These are phyloP conservation scores for Afroboletus lepidellus DNA, from an alignment of 1,284 basidiomycete genomes.

Conservation along the genomic window DNA sequence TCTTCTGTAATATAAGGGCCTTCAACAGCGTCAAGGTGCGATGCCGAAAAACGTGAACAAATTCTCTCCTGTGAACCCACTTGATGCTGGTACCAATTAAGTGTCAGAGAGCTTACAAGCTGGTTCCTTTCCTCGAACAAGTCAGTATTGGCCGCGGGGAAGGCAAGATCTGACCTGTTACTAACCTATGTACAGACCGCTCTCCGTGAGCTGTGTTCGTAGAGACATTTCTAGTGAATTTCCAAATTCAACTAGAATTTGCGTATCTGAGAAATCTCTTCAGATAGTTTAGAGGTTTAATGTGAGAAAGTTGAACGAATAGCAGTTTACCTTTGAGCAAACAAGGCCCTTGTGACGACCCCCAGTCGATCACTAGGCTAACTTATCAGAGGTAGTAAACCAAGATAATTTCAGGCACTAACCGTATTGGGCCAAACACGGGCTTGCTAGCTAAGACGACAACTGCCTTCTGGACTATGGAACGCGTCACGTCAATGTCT, in stretches of 20 bases:
- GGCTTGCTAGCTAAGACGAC: slow-evolving; percentile 91
- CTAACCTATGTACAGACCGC: slow-evolving; percentile 84
- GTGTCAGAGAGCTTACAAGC: slow-evolving; percentile 51
- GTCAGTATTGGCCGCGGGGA: slow-evolving; percentile 14
- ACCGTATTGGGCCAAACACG: slow-evolving; percentile 85
- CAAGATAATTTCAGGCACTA: slow-evolving; percentile 13
- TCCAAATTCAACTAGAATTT: slow-evolving; percentile 84
- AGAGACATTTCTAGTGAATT: slow-evolving; percentile 67
- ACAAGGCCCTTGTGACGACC: slow-evolving; percentile 91
- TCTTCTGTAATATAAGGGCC: slow-evolving; percentile 89
- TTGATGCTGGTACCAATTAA: not conserved
- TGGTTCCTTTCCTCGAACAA: slow-evolving; percentile 61
- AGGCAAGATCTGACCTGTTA: slow-evolving; percentile 2
- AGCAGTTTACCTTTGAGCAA: slow-evolving; percentile 65
- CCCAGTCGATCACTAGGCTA: slow-evolving; percentile 80
- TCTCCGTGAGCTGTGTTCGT: slow-evolving; percentile 72
- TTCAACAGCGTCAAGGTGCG: slow-evolving; percentile 94
- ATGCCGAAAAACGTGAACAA: slow-evolving; percentile 93
- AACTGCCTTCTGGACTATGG: slow-evolving; percentile 97
- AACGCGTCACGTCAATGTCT: slow-evolving; percentile 87
- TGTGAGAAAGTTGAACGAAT: not conserved
- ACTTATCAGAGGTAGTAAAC: slow-evolving; percentile 9
- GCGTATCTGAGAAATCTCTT: slow-evolving; percentile 82
- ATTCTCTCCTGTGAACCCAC: slow-evolving; percentile 60
- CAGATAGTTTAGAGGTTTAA: not conserved